These are phyloP conservation scores for Leptographium procerum DNA, from an alignment of 2,329 filamentous ascomycete genomes.

Conservation along the genomic window DNA sequence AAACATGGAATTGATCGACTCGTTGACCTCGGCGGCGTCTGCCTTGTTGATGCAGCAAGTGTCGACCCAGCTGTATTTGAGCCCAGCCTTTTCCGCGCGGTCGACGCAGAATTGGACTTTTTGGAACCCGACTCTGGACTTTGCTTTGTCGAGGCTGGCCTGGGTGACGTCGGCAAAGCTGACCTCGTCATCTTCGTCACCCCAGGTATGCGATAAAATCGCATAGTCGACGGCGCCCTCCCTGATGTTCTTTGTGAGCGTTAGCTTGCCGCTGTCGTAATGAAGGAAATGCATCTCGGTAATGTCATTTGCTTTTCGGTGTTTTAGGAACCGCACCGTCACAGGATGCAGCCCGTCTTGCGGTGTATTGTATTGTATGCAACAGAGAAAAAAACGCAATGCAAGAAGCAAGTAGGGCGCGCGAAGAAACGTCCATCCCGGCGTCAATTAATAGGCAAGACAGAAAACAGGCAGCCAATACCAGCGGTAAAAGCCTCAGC, in stretches of 20 bases:
- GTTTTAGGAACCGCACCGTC: no score
- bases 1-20: slow-evolving; percentile 14
- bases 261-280: background rate
- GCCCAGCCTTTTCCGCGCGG: slow-evolving; percentile 9
- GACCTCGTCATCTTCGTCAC: slow-evolving; percentile 1
- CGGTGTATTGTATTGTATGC: no score
- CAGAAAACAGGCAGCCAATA: no score
- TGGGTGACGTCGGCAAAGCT: background rate
- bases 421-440: no score
- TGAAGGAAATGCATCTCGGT: background rate
- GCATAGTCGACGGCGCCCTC: background rate
- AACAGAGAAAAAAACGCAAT: no score
- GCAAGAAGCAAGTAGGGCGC: no score
- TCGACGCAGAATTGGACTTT: slow-evolving; percentile 5
- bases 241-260: background rate
- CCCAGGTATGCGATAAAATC: slow-evolving; percentile 11
- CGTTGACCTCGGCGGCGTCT: slow-evolving; percentile 15
- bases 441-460: no score
- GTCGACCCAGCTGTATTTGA: slow-evolving; percentile 6
- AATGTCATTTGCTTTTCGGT: background rate
- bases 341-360: no score
- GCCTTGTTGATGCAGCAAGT: slow-evolving; percentile 19
- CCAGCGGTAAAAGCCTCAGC: no score
- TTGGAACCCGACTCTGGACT: background rate
- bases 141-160: background rate